These are phyloP conservation scores for Salix udensis DNA, from an alignment of 345 rosid genomes.

Conservation along the genomic window DNA sequence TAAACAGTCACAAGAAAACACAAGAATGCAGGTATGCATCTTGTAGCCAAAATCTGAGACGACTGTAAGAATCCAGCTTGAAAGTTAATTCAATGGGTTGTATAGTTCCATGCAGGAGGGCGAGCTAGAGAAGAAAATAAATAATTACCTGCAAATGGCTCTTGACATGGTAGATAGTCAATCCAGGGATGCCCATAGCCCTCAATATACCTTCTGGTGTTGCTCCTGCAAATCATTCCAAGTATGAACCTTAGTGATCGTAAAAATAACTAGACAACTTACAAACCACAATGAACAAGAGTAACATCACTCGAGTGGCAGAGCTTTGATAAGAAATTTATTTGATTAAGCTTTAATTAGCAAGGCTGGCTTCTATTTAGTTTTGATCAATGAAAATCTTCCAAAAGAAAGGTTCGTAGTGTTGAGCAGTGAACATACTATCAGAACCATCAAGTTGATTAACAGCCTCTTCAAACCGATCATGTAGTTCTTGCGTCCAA, in stretches of 20 bases:
- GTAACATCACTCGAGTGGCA: not conserved
- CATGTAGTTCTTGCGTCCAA: conserved; percentile 50
- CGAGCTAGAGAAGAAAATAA: not conserved
- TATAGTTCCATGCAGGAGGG: not conserved
- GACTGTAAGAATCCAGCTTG: not conserved
- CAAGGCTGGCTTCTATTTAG: not conserved
- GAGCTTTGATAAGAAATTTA: not conserved
- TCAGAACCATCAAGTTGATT: conserved; percentile 56
- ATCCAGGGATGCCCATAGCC: conserved; percentile 45
- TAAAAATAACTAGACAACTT: not conserved
- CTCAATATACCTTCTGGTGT: conserved; percentile 61
- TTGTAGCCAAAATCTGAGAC: not conserved
- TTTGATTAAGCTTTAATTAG: not conserved
- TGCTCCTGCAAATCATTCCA: conserved; percentile 39
- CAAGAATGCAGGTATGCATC: not conserved
- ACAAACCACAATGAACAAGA: not conserved
- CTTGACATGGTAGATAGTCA: conserved; percentile 67
- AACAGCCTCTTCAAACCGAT: conserved; percentile 45
- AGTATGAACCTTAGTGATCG: not conserved
- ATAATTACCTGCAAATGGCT: conserved; percentile 63
- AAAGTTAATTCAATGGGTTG: not conserved
- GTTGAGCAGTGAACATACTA: conserved; percentile 28
- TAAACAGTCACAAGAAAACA: not conserved
- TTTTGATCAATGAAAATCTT: not conserved
- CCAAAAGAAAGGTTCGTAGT: not conserved